These are phyloP conservation scores for Isabelozyma rhagii DNA, from an alignment of 805 yeast genomes.

Conservation along the genomic window DNA sequence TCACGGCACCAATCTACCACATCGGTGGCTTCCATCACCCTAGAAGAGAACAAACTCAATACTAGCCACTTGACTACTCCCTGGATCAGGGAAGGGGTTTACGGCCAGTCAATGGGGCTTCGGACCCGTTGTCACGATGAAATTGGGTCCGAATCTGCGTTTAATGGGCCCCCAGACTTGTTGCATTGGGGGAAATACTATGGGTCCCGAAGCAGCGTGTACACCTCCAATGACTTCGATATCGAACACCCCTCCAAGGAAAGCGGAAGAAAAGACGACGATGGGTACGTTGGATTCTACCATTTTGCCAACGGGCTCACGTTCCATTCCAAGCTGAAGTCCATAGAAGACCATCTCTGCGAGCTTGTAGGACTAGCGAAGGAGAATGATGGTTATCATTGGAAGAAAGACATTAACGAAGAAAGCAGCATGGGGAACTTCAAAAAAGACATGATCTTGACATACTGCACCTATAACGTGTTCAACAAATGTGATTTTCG, in stretches of 20 bases:
- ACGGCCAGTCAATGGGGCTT: constrained; percentile 25
- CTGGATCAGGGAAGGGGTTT: constrained; percentile 25
- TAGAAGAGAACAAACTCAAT: neutral
- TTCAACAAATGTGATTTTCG: constrained; percentile 74
- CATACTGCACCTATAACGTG: constrained; percentile 70
- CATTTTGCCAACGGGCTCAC: constrained; percentile 37
- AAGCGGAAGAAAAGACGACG: constrained; percentile 22
- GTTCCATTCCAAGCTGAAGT: constrained; percentile 12
- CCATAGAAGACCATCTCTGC: constrained; percentile 27
- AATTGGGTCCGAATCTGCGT: constrained; percentile 7
- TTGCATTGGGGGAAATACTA: constrained; percentile 35
- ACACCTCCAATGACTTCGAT: constrained; percentile 24
- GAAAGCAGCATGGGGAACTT: constrained; percentile 1
- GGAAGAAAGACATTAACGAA: constrained; percentile 9
- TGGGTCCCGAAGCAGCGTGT: constrained; percentile 27
- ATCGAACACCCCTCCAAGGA: constrained; percentile 1
- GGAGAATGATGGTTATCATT: constrained; percentile 12
- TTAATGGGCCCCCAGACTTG: constrained; percentile 37
- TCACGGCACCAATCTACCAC: neutral
- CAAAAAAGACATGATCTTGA: constrained; percentile 34
- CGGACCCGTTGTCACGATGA: constrained; percentile 20
- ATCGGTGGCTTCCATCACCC: neutral
- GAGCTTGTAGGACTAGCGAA: constrained; percentile 24
- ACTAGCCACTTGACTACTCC: constrained; percentile 6
- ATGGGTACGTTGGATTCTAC: constrained; percentile 38